A percentile compares a stretch with the other conserved stretches of the same genome.
Conservation (phyloP, 805 yeast species). For the Candida golubevii region DNA sequence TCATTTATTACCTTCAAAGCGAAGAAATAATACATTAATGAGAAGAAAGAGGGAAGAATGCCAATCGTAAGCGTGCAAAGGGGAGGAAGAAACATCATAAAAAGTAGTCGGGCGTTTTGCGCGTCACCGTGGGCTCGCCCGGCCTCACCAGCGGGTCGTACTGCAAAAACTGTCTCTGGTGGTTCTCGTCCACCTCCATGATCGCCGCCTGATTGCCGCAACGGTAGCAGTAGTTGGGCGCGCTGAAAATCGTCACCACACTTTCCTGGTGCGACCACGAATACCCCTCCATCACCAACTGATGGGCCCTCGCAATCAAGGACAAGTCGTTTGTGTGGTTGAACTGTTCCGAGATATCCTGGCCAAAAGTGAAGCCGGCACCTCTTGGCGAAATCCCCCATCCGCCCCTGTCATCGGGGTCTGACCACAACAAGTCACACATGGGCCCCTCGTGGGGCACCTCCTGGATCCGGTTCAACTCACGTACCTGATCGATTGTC, state of each 20-base stretch:
- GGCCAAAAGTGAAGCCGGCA: conserved; percentile 98
- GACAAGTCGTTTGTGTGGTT: conserved; percentile 84
- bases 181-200: conserved; percentile 95
- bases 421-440: conserved; percentile 96
- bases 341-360: conserved; percentile 89
- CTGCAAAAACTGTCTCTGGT: conserved; percentile 86
- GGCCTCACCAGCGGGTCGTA: conserved; percentile 97
- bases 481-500: conserved; percentile 88
- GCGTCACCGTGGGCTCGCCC: conserved; percentile 94
- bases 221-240: conserved; percentile 95
- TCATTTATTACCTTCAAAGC: conserved; percentile 7
- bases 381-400: conserved; percentile 99
- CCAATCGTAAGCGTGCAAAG: neutral
- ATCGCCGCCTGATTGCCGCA: conserved; percentile 98
- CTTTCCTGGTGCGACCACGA: conserved; percentile 92
- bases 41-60: conserved; percentile 1
- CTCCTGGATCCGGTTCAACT: conserved; percentile 86
- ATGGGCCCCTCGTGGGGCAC: conserved; percentile 98
- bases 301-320: conserved; percentile 92
- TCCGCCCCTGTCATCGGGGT: conserved; percentile 96
- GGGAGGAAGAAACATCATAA: conserved; percentile 40
- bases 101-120: conserved; percentile 97
- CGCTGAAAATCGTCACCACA: conserved; percentile 90
- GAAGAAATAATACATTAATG: conserved; percentile 10
- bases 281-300: conserved; percentile 96